Base-by-base conservation (phyloP, 2,329 filamentous ascomycete species). In the Calonectria leucothoes region DNA sequence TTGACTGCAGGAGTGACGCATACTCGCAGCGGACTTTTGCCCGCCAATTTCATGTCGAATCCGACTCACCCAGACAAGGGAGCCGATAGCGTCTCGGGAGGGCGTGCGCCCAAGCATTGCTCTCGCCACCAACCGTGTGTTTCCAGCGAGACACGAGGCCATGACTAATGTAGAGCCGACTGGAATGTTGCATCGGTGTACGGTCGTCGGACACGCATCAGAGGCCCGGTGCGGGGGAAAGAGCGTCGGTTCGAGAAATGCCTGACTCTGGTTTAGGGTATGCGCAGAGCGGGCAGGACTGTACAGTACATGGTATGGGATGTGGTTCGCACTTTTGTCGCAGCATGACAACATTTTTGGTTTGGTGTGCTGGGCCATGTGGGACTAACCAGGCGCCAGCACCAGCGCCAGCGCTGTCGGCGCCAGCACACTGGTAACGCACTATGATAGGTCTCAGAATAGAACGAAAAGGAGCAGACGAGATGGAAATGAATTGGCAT, bases 101-200 rank as follows among this genome's bases (percentile, higher is more conserved):
- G 69, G 57, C 55, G 48, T 67, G 69, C 66, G 42, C 55, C 48
- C 49, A 69, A 55, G 59, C 20, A n/a, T 7, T 59, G 48, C 31
- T 55, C 52, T 72, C 31, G 45, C 74, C 72, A 72, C 70, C 61
- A 55, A 65, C 39, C 52, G 37, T 51, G 69, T 72, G 70, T 75
- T 76, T 75, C 75, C 71, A 76, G 65, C 59, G 72, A 52, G 52
- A 52, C 66, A 65, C 61, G 70, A 70, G 75, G 23, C 33, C 33
- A 67, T 29, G 49, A 59, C 65, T 29, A 71, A 63, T 74, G 66
- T 59, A 66, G 55, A 76, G 64, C 52, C 49, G 70, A 63, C 68
- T 78, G 74, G 77, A 79, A 80, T 80, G 77, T 74, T 72, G 73
- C 68, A 77, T 78, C 63, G 48, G 74, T 70, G 63, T 57, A 80